Evolutionary conservation across 2,329 filamentous ascomycete species (phyloP), one percentile per base, ranked within the genome.

Genomic region (Pyricularia grisea): DNA sequence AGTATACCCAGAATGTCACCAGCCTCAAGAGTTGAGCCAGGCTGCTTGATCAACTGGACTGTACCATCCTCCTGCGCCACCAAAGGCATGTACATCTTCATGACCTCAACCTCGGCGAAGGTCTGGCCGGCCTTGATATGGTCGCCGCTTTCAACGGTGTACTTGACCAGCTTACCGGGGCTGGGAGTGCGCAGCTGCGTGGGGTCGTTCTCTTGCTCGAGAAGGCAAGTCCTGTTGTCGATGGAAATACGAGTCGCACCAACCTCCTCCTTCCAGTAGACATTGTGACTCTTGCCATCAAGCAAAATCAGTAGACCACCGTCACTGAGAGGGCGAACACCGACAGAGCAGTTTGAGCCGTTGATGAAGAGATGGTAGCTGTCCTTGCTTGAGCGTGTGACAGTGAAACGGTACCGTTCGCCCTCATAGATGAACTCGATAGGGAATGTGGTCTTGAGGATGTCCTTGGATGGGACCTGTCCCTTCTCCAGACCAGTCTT

Each of bases 1-100:
- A 99, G 87, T 72, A 99, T 97, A 82, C 94, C 95, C n/a, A 99
- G 88, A 71, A 99, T 98, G 78, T 99, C 95, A 80, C 95, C 95
- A 77, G 95, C 95, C 80, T 98, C 94, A 66, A 99, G 91, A 23
- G 93, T 96, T n/a, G 95, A 92, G 79, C 95, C 95, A 72, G 95
- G 95, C 82, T 98, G 95, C 88, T 99, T 99, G 85, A 99, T 97
- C 75, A 99, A 88, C 83, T 97, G 95, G 69, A 99, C 94, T 68
- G 97, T 87, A 84, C 95, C 95, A 75, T 97, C 95, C 79, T 99
- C 95, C 77, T 94, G 91, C 2, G 95, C 92, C 71, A 99, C 87
- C 69, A 99, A 86, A 76, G 95, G 95, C 95, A 99, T 99, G 87
- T 98, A 98, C 95, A 99, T 99, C 87, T 99, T 99, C 95, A 99